phyloP scores from a whole-genome alignment of 1,284 basidiomycete species.

The Trametes pubescens region DNA sequence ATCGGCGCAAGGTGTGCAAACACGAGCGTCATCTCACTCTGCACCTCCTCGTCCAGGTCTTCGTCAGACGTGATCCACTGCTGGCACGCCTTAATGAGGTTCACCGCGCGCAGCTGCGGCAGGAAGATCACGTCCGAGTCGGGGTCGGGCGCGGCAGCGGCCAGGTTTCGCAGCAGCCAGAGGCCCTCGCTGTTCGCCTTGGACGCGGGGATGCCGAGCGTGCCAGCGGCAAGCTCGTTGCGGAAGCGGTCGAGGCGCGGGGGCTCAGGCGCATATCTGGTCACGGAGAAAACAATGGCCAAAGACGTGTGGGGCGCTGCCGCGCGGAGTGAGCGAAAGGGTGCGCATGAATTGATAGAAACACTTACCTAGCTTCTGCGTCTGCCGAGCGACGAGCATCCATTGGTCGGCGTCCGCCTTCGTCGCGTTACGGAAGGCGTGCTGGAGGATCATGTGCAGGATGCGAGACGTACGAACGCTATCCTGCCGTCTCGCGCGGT shows the following conservation, averaged over 20 bases:
- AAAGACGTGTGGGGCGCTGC: conserved; percentile 75
- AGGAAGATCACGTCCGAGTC: conserved; percentile 89
- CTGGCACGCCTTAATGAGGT: conserved; percentile 88
- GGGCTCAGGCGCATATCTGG: conserved; percentile 71
- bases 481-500: conserved; percentile 51
- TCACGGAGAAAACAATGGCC: conserved; percentile 71
- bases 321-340: conserved; percentile 37
- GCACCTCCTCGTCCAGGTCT: conserved; percentile 76
- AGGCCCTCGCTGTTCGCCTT: conserved; percentile 78
- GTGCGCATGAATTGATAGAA: conserved; percentile 1
- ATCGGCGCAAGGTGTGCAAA: conserved; percentile 87
- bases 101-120: conserved; percentile 87
- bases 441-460: conserved; percentile 65
- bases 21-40: conserved; percentile 79
- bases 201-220: conserved; percentile 73
- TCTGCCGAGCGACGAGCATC: conserved; percentile 70
- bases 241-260: conserved; percentile 83
- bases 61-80: conserved; percentile 86
- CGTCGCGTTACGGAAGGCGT: conserved; percentile 67
- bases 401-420: conserved; percentile 78
- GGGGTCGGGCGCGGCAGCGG: conserved; percentile 77
- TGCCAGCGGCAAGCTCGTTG: conserved; percentile 87
- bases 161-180: conserved; percentile 73
- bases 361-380: conserved; percentile 69
- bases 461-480: conserved; percentile 63